Evolutionary conservation across 2,329 filamentous ascomycete genomes (phyloP).

Genomic region (Knoxdaviesia proteae): DNA sequence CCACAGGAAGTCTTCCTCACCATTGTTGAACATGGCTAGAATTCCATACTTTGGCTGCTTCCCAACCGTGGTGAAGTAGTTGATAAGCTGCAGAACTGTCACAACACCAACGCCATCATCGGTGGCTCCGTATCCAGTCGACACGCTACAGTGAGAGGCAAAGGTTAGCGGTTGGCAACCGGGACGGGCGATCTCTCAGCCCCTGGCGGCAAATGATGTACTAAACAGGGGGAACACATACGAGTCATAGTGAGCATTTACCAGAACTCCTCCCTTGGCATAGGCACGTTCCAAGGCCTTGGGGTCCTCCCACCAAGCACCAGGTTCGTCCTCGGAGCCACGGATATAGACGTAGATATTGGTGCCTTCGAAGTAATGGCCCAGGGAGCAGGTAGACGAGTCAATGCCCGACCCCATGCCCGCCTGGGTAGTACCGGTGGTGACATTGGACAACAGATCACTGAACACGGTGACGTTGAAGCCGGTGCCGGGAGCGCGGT

Average conservation of each 20-base stretch:
- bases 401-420: conserved; percentile 10
- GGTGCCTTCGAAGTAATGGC: conserved; percentile 74
- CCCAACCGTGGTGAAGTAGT: conserved; percentile 56
- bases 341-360: conserved; percentile 87
- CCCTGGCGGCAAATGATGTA: not conserved
- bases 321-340: conserved; percentile 52
- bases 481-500: no score
- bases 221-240: conserved; percentile 11
- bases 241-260: conserved; percentile 87
- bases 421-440: conserved; percentile 19
- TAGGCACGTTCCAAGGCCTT: conserved; percentile 22
- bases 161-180: conserved; percentile 5
- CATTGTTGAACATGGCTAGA: conserved; percentile 79
- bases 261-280: conserved; percentile 57
- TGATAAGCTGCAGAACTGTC: conserved; percentile 67
- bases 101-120: conserved; percentile 85
- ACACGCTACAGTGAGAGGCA: conserved; percentile 35
- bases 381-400: conserved; percentile 13
- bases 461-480: conserved; percentile 49
- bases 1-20: conserved; percentile 80
- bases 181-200: not conserved
- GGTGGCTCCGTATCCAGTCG: conserved; percentile 79
- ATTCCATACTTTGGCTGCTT: conserved; percentile 62
- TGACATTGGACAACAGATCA: conserved; percentile 60
- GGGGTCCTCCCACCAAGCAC: conserved; percentile 48